phyloP scores from a whole-genome alignment of 2,329 filamentous ascomycete species.

The Akanthomyces lecanii region DNA sequence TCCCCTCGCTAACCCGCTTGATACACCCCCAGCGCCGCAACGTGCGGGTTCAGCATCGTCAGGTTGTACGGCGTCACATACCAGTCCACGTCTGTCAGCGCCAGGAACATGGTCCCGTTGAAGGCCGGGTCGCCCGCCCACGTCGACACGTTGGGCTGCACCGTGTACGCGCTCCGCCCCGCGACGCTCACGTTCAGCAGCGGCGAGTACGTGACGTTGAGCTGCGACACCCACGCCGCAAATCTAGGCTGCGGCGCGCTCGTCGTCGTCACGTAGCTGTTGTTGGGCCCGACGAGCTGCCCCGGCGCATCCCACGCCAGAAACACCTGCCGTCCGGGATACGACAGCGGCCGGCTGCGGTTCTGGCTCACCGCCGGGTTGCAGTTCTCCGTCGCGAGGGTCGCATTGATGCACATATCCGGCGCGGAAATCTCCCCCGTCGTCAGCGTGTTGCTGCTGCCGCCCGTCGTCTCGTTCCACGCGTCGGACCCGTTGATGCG shows the following conservation, averaged over 20 bases:
- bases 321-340: conserved; percentile 67
- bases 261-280: conserved; percentile 68
- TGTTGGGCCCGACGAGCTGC: conserved; percentile 69
- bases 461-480: conserved; percentile 60
- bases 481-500: conserved; percentile 59
- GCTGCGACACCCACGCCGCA: conserved; percentile 72
- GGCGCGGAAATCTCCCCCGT: conserved; percentile 30
- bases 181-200: conserved; percentile 39
- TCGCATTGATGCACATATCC: conserved; percentile 54
- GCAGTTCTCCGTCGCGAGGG: conserved; percentile 51
- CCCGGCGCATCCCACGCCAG: conserved; percentile 71
- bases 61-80: conserved; percentile 75
- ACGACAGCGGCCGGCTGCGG: conserved; percentile 66
- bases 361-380: conserved; percentile 63
- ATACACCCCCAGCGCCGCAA: conserved; percentile 70
- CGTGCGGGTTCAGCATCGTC: conserved; percentile 68
- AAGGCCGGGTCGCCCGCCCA: conserved; percentile 64
- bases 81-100: conserved; percentile 64
- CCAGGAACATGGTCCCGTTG: conserved; percentile 78
- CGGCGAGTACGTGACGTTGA: conserved; percentile 68
- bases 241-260: conserved; percentile 58
- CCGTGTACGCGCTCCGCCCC: conserved; percentile 57
- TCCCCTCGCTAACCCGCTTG: conserved; percentile 59
- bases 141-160: conserved; percentile 67
- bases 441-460: conserved; percentile 52